A percentile compares a stretch with the other conserved stretches of the same genome.
Conservation (phyloP, 2,329 filamentous ascomycete genomes). For the Calonectria ilicicola region DNA sequence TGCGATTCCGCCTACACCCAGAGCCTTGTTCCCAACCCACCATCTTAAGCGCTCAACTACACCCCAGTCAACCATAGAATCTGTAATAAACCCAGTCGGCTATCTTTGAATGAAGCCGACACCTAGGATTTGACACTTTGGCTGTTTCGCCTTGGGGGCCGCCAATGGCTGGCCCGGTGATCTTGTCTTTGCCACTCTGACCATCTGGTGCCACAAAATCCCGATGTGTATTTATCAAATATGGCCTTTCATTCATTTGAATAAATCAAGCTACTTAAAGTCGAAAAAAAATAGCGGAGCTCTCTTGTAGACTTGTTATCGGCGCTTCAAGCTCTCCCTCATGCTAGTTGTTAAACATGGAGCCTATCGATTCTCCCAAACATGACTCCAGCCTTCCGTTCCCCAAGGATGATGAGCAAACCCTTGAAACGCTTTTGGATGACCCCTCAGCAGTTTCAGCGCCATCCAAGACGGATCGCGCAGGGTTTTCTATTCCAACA, state of each 20-base stretch:
- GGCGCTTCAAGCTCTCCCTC: background rate
- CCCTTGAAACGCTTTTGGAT: background rate
- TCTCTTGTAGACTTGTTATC: background rate
- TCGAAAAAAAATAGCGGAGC: background rate
- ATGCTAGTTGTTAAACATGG: background rate
- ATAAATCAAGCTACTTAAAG: too few species aligned
- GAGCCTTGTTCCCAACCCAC: background rate
- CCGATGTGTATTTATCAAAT: background rate
- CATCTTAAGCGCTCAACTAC: background rate
- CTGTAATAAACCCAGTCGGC: background rate
- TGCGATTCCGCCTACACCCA: background rate
- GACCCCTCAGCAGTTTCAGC: background rate
- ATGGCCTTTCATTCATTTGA: background rate
- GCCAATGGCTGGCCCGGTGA: background rate
- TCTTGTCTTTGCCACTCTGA: background rate
- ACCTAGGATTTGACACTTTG: background rate
- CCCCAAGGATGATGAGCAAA: background rate
- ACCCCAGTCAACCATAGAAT: background rate
- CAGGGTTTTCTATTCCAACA: background rate
- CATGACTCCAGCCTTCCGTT: background rate
- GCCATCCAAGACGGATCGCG: background rate
- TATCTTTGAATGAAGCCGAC: background rate
- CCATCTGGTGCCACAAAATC: background rate
- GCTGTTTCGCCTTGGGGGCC: background rate
- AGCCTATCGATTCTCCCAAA: background rate